Base-by-base conservation (phyloP, 169 alveolate species). In the Plasmodium relictum region DNA sequence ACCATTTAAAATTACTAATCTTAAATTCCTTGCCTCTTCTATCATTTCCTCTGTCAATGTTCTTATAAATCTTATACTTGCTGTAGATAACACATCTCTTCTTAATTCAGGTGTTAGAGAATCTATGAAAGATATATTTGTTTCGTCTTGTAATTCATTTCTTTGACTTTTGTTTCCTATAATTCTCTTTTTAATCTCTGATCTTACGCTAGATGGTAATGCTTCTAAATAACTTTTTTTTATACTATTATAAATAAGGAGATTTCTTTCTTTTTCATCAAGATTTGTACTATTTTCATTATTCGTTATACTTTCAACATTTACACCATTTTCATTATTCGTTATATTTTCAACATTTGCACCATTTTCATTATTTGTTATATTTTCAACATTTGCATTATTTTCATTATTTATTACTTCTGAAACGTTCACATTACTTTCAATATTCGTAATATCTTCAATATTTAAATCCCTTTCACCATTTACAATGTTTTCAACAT, bases 51-150 rank as follows among this genome's bases (percentile, higher is more conserved):
- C 88, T n/a, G 97, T 94, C 37, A 95, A 88, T 24, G 93, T 92
- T 69, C 92, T 83, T 52, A 95, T 68, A 54, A 95, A 83, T 31
- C 93, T 94, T 42, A 91, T 88, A 50, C 94, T 88, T 0, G 96
- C 95, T 3, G 96, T 85, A 37, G 95, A 65, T 37, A 95, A 90
- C 41, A 93, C 95, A 71, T 95, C 96, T 50, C 94, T 91, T 66
- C 97, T 92, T 42, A 95, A 73, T 24, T 93, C 93, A 16, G 97
- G 96, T 14, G 94, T 80, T 42, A 95, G 72, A 20, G 96, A 92
- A 18, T 95, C 94, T 65, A 95, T 88, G 76, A 95, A 95, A 42
- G 94, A 92, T 10, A 94, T 87, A 78, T 93, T 93, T 20, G 94
- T 94, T 61, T 92, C 93, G 65, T 95, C 97, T n/a, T 83, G 88